A percentile compares a stretch with the other conserved stretches of the same genome.
phyloP scores from a whole-genome alignment of 352 stramenopile species.

The Thalassiosira exigua region DNA sequence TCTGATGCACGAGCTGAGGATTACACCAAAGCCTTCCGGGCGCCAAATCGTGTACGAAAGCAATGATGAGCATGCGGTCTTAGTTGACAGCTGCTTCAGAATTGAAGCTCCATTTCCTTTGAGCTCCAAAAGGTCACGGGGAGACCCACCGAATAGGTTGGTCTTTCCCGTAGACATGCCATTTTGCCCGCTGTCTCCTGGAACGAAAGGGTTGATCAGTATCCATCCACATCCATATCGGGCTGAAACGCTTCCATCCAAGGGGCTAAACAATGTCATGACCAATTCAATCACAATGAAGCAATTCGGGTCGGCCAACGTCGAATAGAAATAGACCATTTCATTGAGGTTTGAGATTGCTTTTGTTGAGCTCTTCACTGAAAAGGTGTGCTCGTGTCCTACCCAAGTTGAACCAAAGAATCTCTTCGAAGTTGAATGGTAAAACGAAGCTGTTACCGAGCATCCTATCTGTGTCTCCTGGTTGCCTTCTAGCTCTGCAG shows the following conservation, averaged over 20 bases:
- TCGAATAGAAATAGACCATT: conserved; percentile 55
- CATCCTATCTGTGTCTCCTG: conserved; percentile 29
- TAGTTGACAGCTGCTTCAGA: conserved; percentile 32
- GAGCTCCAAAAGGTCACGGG: conserved; percentile 30
- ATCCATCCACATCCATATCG: conserved; percentile 92
- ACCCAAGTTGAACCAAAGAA: conserved; percentile 93
- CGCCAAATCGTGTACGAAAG: conserved; percentile 45
- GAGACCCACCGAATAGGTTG: conserved; percentile 28
- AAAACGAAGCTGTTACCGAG: conserved; percentile 86
- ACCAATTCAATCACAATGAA: conserved; percentile 93
- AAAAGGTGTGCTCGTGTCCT: conserved; percentile 55
- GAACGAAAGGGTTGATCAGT: conserved; percentile 88
- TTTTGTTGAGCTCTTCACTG: conserved; percentile 33
- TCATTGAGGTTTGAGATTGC: conserved; percentile 56
- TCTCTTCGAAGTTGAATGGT: conserved; percentile 86
- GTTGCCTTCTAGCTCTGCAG: conserved; percentile 18
- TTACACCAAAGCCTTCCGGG: conserved; percentile 10
- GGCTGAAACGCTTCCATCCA: conserved; percentile 83
- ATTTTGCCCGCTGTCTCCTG: conserved; percentile 26
- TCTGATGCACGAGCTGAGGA: conserved; percentile 70
- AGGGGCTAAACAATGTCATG: conserved; percentile 87
- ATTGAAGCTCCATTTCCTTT: conserved; percentile 24
- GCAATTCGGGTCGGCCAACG: conserved; percentile 90
- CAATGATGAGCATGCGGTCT: conserved; percentile 7
- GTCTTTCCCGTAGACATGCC: conserved; percentile 32